phyloP scores from a whole-genome alignment of 352 stramenopile species.

The Aphanomyces cochlioides region DNA sequence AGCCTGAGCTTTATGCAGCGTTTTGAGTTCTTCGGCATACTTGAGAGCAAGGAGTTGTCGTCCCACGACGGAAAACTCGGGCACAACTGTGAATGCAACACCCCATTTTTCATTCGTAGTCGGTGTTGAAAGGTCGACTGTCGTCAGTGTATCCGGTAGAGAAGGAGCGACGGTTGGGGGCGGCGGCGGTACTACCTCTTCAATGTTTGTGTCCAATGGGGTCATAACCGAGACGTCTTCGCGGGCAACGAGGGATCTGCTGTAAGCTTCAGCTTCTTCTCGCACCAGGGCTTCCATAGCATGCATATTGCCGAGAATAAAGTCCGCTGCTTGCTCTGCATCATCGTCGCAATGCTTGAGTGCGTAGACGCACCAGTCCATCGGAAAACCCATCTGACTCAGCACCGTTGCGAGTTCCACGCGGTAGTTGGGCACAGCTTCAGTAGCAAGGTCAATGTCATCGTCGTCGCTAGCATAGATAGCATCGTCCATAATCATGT shows the following conservation, averaged over 20 bases:
- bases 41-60: constrained; percentile 66
- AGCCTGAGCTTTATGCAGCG: constrained; percentile 60
- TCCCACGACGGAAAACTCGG: constrained; percentile 78
- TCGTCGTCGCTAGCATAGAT: constrained; percentile 82
- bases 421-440: constrained; percentile 73
- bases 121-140: background rate
- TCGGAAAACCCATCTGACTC: constrained; percentile 83
- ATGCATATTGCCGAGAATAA: constrained; percentile 82
- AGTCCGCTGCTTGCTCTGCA: constrained; percentile 73
- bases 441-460: constrained; percentile 43
- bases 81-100: constrained; percentile 79
- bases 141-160: background rate
- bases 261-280: constrained; percentile 58
- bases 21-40: constrained; percentile 56
- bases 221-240: constrained; percentile 21
- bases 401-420: constrained; percentile 75
- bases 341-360: constrained; percentile 80
- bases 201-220: background rate
- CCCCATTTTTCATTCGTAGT: constrained; percentile 67
- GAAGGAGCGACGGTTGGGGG: constrained; percentile 19
- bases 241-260: constrained; percentile 35
- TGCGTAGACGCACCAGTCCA: constrained; percentile 85
- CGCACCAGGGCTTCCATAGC: constrained; percentile 72
- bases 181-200: constrained; percentile 37
- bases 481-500: constrained; percentile 46